Conservation (phyloP, 257 asterid species). For the Pogostemon cablin region DNA sequence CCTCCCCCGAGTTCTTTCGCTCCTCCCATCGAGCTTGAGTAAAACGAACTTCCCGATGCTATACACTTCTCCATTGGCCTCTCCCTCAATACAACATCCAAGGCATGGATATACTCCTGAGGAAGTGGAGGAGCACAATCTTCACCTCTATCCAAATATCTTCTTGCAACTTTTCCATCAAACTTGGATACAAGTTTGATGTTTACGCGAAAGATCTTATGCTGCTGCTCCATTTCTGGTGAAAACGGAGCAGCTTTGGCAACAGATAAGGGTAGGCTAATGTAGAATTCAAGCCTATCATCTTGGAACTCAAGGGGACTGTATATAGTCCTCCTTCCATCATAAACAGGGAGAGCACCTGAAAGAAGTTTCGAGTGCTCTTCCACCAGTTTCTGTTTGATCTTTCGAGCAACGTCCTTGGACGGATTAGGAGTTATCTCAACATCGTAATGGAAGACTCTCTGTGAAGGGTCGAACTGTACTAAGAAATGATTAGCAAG, state of each 20-base stretch:
- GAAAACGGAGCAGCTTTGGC: background rate
- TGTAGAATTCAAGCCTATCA: slow-evolving; percentile 65
- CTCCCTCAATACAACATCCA: slow-evolving; percentile 85
- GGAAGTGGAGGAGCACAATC: slow-evolving; percentile 68
- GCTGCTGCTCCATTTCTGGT: slow-evolving; percentile 31
- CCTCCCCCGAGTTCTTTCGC: slow-evolving; percentile 87
- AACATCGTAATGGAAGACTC: slow-evolving; percentile 84
- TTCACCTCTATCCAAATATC: slow-evolving; percentile 53
- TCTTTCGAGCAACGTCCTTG: slow-evolving; percentile 68
- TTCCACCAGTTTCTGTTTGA: slow-evolving; percentile 68
- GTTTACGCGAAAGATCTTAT: slow-evolving; percentile 67
- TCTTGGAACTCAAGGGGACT: slow-evolving; percentile 78
- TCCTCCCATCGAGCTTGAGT: slow-evolving; percentile 74
- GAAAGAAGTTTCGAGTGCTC: slow-evolving; percentile 55
- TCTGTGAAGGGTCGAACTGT: slow-evolving; percentile 62
- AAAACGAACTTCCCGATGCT: slow-evolving; percentile 67
- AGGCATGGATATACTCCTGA: slow-evolving; percentile 93
- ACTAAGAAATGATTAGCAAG: slow-evolving; percentile 92
- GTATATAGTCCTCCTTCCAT: slow-evolving; percentile 75
- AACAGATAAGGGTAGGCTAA: slow-evolving; percentile 60
- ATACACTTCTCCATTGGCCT: slow-evolving; percentile 67
- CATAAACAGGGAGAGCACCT: slow-evolving; percentile 74
- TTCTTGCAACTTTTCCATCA: slow-evolving; percentile 60
- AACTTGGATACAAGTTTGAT: slow-evolving; percentile 82
- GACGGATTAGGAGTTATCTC: slow-evolving; percentile 85